Evolutionary conservation across 1,284 basidiomycete species (phyloP).

Genomic region (Puccinia sorghi): DNA sequence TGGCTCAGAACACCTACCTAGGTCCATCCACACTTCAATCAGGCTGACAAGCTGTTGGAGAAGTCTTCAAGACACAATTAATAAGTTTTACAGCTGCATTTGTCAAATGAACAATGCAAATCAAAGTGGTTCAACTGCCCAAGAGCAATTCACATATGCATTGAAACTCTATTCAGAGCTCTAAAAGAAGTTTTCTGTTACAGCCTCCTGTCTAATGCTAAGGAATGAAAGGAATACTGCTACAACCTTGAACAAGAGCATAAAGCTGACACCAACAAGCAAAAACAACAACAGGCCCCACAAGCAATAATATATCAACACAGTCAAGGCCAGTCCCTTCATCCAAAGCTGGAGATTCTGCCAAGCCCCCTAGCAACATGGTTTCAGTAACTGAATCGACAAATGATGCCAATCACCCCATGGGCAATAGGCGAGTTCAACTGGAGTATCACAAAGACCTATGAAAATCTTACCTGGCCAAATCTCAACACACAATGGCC

Average conservation of each 20-base stretch:
- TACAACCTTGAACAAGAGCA: not conserved
- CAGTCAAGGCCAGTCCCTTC: too few relatives aligned
- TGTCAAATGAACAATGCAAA: not conserved
- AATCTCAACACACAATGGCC: too few relatives aligned
- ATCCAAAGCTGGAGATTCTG: too few relatives aligned
- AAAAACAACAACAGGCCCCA: not conserved
- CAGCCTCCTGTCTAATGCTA: not conserved
- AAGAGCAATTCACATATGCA: not conserved
- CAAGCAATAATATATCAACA: too few relatives aligned
- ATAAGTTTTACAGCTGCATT: slow-evolving; percentile 5
- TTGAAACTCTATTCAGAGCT: not conserved
- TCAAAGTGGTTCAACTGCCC: not conserved
- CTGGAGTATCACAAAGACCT: too few relatives aligned
- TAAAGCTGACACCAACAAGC: not conserved
- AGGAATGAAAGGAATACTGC: not conserved
- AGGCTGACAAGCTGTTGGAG: slow-evolving; percentile 1
- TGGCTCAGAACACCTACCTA: too few relatives aligned
- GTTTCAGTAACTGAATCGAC: too few relatives aligned
- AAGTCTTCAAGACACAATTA: not conserved
- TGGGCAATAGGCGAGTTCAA: too few relatives aligned
- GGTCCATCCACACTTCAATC: not conserved
- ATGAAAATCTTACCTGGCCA: too few relatives aligned
- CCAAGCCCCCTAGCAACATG: too few relatives aligned
- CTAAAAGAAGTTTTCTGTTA: not conserved
- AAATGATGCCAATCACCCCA: too few relatives aligned